phyloP scores from a whole-genome alignment of 106 monocot species.

The Acanthochlamys bracteata region DNA sequence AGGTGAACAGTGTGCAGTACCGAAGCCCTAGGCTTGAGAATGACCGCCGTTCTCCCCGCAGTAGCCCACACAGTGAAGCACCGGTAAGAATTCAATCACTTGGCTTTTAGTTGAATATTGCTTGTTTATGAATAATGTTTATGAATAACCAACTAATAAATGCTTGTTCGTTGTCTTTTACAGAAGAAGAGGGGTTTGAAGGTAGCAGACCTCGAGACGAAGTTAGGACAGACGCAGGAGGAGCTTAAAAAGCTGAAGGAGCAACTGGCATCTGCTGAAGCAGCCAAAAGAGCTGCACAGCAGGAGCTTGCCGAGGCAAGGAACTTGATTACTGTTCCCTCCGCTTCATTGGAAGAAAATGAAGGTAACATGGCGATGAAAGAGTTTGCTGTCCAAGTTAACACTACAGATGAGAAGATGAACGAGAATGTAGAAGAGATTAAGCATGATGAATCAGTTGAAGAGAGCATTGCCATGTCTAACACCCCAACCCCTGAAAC shows the following conservation, averaged over 20 bases:
- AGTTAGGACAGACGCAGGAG: slow-evolving; percentile 55
- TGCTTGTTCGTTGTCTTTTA: background rate
- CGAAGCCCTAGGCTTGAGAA: slow-evolving; percentile 26
- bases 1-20: slow-evolving; percentile 32
- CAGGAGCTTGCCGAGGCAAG: slow-evolving; percentile 43
- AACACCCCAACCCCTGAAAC: slow-evolving; percentile 35
- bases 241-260: slow-evolving; percentile 74
- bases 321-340: slow-evolving; percentile 23
- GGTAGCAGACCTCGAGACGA: slow-evolving; percentile 61
- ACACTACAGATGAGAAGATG: background rate
- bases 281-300: slow-evolving; percentile 40
- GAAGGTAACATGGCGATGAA: slow-evolving; percentile 1
- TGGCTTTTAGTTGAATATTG: too few species aligned
- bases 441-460: too few species aligned
- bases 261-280: slow-evolving; percentile 54
- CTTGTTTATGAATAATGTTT: too few species aligned
- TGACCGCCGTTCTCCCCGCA: slow-evolving; percentile 67
- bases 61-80: slow-evolving; percentile 53
- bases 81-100: background rate
- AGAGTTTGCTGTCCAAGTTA: background rate
- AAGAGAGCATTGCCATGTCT: background rate
- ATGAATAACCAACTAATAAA: too few species aligned
- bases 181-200: slow-evolving; percentile 51
- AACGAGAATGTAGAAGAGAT: slow-evolving; percentile 11
- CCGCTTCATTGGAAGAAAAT: background rate